Base-by-base conservation (phyloP, 169 alveolate genomes). In the Eimeria brunetti region DNA sequence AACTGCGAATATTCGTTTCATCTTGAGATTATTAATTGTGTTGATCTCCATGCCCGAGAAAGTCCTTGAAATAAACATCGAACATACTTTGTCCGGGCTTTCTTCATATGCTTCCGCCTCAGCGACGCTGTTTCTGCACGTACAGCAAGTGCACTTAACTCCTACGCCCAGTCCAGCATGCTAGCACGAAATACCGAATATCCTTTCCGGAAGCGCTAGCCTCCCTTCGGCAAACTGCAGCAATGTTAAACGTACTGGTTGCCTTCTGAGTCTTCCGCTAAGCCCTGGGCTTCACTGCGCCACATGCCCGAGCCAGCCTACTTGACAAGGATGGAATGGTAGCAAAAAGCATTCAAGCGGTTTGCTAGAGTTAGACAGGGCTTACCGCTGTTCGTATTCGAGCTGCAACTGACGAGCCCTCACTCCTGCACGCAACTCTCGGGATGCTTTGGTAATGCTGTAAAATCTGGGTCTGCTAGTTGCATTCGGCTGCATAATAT, bases 381-480 rank as follows among this genome's bases (percentile, higher is more conserved):
- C 93, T 60, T 41, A 86, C 93, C 93, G 80, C 83, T 86, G 93
- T 64, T 86, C 93, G 93, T 86, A 86, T 49, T 86, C 83, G 33
- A 86, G 69, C 83, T 86, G 93, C 44, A 86, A 56, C 71, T 86
- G 83, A 38, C 93, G 93, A 7, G 93, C 93, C 67, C 93, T 58
- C 81, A 86, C n/a, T 27, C 93, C 93, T 86, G 93, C 30, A 64
- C 49, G 64, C 16, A 73, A 20, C 9, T 0, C 14, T 6, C 53
- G 83, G 53, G 36, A 30, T 36, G 83, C 56, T 6, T 36, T 38
- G 18, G 33, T 18, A 33, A 38, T 38, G 56, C 20, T 73, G 83
- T 38, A 38, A 73, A 20, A 3, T 0, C 83, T 73, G 83, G 33
- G 83, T 73, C 53, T 16, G 53, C 53, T 38, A 36, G 33, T 9